phyloP scores from a whole-genome alignment of 2,329 filamentous ascomycete species.

The Talaromyces piceae region DNA sequence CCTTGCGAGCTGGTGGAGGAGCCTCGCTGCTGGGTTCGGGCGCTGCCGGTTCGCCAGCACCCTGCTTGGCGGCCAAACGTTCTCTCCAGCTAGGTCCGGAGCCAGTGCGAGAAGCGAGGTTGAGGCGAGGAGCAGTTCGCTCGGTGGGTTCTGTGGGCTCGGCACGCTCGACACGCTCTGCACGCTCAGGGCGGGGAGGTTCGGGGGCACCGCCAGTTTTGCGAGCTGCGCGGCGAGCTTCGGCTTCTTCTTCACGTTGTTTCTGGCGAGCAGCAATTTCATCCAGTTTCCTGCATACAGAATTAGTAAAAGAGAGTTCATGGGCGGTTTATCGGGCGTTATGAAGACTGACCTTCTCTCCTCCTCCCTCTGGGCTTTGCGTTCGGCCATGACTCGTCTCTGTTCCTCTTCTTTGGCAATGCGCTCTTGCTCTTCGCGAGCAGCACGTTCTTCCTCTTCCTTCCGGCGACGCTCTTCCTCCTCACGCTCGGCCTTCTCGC shows the following conservation, averaged over 20 bases:
- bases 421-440: constrained; percentile 79
- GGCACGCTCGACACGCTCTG: not conserved
- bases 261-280: constrained; percentile 60
- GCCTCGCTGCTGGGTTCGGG: constrained; percentile 20
- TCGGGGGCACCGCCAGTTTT: constrained; percentile 44
- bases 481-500: constrained; percentile 77
- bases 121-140: constrained; percentile 47
- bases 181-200: constrained; percentile 14
- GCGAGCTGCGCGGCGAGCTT: constrained; percentile 63
- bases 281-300: constrained; percentile 50
- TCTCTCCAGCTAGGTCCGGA: constrained; percentile 51
- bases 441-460: constrained; percentile 79
- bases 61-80: constrained; percentile 46
- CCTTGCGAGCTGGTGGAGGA: constrained; percentile 22
- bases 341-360: constrained; percentile 48
- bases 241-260: constrained; percentile 80
- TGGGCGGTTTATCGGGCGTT: not conserved
- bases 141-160: constrained; percentile 24
- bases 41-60: constrained; percentile 23
- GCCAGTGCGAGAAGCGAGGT: constrained; percentile 44
- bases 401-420: constrained; percentile 71
- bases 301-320: constrained; percentile 18
- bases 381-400: constrained; percentile 64
- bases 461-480: constrained; percentile 69
- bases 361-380: constrained; percentile 54